Percentiles rank a stretch among this genome's conserved stretches.
Conservation (phyloP, 306 rosid species). For the Castanospermum australe region DNA sequence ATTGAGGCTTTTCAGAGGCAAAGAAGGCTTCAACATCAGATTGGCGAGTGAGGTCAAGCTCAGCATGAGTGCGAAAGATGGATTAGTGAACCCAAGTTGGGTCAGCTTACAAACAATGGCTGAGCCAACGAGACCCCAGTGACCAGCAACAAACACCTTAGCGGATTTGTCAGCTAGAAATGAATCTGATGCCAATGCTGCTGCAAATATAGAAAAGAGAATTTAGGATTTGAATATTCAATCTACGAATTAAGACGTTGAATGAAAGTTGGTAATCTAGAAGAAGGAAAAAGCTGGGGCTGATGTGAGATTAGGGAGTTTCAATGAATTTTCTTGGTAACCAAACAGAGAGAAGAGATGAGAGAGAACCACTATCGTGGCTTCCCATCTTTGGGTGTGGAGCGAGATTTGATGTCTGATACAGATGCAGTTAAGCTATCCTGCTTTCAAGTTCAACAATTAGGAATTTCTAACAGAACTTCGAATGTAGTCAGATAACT, state of each 20-base stretch:
- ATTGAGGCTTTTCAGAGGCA: conserved; percentile 69
- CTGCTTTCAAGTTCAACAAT: too few species aligned
- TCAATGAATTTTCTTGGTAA: too few species aligned
- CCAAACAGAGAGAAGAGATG: too few species aligned
- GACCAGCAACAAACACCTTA: conserved; percentile 67
- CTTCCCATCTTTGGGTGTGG: too few species aligned
- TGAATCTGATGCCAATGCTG: conserved; percentile 36
- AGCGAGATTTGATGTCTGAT: too few species aligned
- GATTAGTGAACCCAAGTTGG: conserved; percentile 59
- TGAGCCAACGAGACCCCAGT: conserved; percentile 71
- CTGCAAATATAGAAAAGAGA: neutral
- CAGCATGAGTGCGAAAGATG: conserved; percentile 64
- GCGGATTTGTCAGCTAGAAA: conserved; percentile 53
- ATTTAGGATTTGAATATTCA: neutral
- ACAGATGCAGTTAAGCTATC: too few species aligned
- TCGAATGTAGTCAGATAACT: too few species aligned
- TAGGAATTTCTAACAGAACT: too few species aligned
- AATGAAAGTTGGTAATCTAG: too few species aligned
- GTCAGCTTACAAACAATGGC: conserved; percentile 66
- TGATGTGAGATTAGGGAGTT: too few species aligned
- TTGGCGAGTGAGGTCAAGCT: conserved; percentile 89
- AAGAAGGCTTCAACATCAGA: conserved; percentile 84
- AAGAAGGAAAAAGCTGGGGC: too few species aligned
- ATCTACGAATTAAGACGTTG: neutral
- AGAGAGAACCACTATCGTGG: too few species aligned